These are phyloP conservation scores for Trichoderma hamatum DNA, from an alignment of 2,329 filamentous ascomycete genomes.

Conservation along the genomic window DNA sequence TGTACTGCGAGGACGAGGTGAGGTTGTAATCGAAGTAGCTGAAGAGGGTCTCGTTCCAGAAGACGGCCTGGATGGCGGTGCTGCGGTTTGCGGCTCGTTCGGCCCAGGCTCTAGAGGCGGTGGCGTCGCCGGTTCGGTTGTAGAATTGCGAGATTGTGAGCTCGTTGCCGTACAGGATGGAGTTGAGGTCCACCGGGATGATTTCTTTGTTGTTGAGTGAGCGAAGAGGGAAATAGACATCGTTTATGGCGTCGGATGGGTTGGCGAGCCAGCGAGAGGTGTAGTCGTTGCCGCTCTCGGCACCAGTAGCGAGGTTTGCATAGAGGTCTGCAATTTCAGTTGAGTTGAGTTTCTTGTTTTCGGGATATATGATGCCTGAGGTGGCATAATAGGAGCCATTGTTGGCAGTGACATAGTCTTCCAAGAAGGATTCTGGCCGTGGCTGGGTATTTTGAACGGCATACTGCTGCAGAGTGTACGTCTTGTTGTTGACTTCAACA, in stretches of 20 bases:
- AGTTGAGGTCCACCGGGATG: conserved; percentile 68
- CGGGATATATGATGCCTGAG: conserved; percentile 62
- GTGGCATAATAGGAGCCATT: conserved; percentile 64
- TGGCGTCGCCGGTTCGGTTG: conserved; percentile 53
- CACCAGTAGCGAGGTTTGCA: conserved; percentile 64
- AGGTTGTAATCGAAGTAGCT: conserved; percentile 72
- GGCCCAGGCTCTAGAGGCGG: conserved; percentile 53
- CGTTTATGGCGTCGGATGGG: conserved; percentile 59
- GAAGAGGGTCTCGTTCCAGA: conserved; percentile 66
- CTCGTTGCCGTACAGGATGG: conserved; percentile 69
- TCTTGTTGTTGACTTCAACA: conserved; percentile 50
- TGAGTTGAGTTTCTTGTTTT: conserved; percentile 53
- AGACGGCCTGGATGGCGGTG: conserved; percentile 62
- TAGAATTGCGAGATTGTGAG: conserved; percentile 60
- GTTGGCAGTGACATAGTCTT: conserved; percentile 67
- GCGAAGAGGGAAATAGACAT: conserved; percentile 67
- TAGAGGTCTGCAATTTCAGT: conserved; percentile 58
- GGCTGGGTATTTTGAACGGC: conserved; percentile 66
- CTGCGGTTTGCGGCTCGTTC: conserved; percentile 56
- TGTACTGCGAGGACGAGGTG: conserved; percentile 58
- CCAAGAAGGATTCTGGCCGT: conserved; percentile 67
- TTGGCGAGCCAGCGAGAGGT: conserved; percentile 59
- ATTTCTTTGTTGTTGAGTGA: conserved; percentile 62
- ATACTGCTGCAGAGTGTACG: conserved; percentile 61
- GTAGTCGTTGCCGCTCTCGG: conserved; percentile 70